A percentile compares a stretch with the other conserved stretches of the same genome.
These are phyloP conservation scores for Cercospora janseana DNA, from an alignment of 2,329 filamentous ascomycete species.

Conservation along the genomic window DNA sequence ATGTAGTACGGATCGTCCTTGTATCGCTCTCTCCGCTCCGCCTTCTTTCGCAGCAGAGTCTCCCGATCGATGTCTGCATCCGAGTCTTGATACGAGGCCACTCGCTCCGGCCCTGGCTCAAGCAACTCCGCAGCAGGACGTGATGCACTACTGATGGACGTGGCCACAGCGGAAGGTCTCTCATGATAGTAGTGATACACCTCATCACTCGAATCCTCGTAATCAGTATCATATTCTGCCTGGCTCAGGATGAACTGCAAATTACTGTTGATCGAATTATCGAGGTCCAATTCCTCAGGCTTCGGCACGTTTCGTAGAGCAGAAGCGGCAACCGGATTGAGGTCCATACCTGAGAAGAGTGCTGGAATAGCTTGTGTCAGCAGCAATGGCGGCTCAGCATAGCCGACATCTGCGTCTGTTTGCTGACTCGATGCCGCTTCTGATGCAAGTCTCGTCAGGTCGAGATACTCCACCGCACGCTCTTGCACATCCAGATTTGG, in stretches of 20 bases:
- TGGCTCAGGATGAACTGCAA: constrained; percentile 64
- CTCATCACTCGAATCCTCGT: constrained; percentile 44
- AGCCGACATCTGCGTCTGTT: constrained; percentile 57
- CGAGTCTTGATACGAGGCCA: constrained; percentile 47
- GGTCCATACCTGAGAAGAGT: constrained; percentile 78
- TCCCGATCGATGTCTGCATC: constrained; percentile 65
- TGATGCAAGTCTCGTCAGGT: constrained; percentile 79
- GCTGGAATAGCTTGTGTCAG: constrained; percentile 88
- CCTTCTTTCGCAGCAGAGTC: constrained; percentile 69
- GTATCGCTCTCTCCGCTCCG: constrained; percentile 76
- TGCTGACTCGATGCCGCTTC: constrained; percentile 74
- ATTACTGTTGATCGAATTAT: constrained; percentile 76
- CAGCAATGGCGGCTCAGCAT: constrained; percentile 74
- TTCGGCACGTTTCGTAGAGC: constrained; percentile 85
- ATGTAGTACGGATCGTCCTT: constrained; percentile 97
- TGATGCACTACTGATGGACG: constrained; percentile 16
- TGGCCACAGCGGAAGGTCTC: constrained; percentile 33
- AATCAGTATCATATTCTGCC: constrained; percentile 47
- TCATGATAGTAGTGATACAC: constrained; percentile 49
- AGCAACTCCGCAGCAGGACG: constrained; percentile 46
- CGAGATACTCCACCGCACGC: constrained; percentile 85
- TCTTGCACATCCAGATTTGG: constrained; percentile 93
- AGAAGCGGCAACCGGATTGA: constrained; percentile 82
- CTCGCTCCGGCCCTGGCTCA: constrained; percentile 36
- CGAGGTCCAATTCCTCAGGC: constrained; percentile 72